These are phyloP conservation scores for Syzygium aromaticum DNA, from an alignment of 345 rosid genomes.

Conservation along the genomic window DNA sequence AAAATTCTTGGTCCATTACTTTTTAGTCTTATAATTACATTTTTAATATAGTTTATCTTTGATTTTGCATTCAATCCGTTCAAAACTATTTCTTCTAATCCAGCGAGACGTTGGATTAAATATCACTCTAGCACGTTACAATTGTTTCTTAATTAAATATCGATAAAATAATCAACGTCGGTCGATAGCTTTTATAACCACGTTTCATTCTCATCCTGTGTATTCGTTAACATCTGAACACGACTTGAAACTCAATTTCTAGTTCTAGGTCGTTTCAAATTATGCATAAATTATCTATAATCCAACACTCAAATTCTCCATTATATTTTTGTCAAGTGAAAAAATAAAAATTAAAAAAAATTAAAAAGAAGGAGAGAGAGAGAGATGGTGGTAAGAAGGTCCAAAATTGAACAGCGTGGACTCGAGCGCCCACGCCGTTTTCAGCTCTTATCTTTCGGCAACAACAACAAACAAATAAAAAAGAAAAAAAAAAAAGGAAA, in stretches of 20 bases:
- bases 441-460: not conserved
- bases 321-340: not conserved
- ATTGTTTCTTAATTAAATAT: not conserved
- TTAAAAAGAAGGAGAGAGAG: not conserved
- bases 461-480: not conserved
- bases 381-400: not conserved
- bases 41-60: not conserved
- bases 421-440: not conserved
- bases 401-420: not conserved
- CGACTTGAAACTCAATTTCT: not conserved
- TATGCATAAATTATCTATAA: not conserved
- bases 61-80: not conserved
- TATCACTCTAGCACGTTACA: rapidly evolving
- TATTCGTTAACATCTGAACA: too few species aligned
- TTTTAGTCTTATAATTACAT: not conserved
- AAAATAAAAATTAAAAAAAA: not conserved
- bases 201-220: not conserved
- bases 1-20: not conserved
- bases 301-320: not conserved
- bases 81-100: not conserved
- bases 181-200: not conserved
- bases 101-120: rapidly evolving
- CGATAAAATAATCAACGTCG: not conserved
- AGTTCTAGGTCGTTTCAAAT: not conserved
- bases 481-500: not conserved